Percentiles rank a stretch among this genome's conserved stretches.
Evolutionary conservation across 2,329 filamentous ascomycete genomes (phyloP).

Genomic region (Coniochaeta sp.): DNA sequence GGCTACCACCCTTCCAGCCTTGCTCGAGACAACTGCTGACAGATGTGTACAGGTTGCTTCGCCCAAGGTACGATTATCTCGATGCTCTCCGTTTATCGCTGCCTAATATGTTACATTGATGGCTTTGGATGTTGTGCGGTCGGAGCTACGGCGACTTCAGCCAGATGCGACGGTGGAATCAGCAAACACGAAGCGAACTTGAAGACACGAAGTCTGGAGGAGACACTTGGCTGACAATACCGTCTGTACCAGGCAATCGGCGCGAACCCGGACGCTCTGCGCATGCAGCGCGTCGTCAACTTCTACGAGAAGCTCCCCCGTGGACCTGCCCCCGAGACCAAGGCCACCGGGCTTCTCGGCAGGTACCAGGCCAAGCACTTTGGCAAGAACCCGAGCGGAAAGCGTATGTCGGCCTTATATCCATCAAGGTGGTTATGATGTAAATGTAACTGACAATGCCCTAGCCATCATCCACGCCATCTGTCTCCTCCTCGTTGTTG

Average conservation of each 20-base stretch:
- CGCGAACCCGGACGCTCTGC: slow-evolving; percentile 87
- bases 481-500: slow-evolving; percentile 67
- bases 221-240: slow-evolving; percentile 26
- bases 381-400: slow-evolving; percentile 82
- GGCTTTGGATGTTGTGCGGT: background rate
- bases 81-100: slow-evolving; percentile 3
- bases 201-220: background rate
- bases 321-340: slow-evolving; percentile 75
- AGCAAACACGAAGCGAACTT: background rate
- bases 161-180: background rate
- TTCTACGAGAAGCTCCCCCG: slow-evolving; percentile 99
- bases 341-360: slow-evolving; percentile 75
- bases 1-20: background rate
- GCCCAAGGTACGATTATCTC: slow-evolving; percentile 61
- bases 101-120: background rate
- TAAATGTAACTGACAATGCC: slow-evolving; percentile 15
- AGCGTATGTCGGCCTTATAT: slow-evolving; percentile 59
- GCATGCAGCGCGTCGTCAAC: slow-evolving; percentile 95
- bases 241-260: slow-evolving; percentile 69
- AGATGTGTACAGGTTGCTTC: slow-evolving; percentile 60
- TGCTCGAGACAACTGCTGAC: background rate
- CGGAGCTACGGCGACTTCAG: background rate
- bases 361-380: slow-evolving; percentile 92
- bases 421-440: background rate
- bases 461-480: slow-evolving; percentile 86